These are phyloP conservation scores for Dichomitus squalens DNA, from an alignment of 1,284 basidiomycete genomes.

Conservation along the genomic window DNA sequence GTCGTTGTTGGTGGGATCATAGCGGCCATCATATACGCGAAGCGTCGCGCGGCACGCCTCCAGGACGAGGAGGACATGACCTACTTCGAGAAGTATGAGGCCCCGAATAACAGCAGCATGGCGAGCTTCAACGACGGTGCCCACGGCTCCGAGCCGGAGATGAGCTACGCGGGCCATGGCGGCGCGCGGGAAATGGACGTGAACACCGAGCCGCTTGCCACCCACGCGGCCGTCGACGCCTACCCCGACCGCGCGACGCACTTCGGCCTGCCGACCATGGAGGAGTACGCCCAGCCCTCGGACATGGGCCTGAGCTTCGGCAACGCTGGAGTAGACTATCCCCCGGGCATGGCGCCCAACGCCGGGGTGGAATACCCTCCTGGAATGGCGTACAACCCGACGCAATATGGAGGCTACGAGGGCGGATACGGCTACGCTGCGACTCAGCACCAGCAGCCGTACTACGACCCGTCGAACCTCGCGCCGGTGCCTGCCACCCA, in stretches of 20 bases:
- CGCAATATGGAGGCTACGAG: slow-evolving; percentile 26
- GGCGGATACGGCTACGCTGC: slow-evolving; percentile 14
- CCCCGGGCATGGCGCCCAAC: slow-evolving; percentile 30
- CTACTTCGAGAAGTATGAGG: slow-evolving; percentile 36
- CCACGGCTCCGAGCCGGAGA: slow-evolving; percentile 3
- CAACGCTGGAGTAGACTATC: slow-evolving; percentile 27
- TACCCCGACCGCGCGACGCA: slow-evolving; percentile 38
- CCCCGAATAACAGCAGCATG: slow-evolving; percentile 10
- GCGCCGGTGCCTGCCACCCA: slow-evolving; percentile 20
- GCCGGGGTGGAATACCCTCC: slow-evolving; percentile 9
- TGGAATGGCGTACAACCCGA: slow-evolving; percentile 20
- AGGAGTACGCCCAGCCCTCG: slow-evolving; percentile 25
- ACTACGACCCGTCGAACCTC: slow-evolving; percentile 8
- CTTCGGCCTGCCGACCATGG: slow-evolving; percentile 28
- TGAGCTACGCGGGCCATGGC: slow-evolving; percentile 12
- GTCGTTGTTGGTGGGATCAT: slow-evolving; percentile 25
- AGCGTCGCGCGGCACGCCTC: slow-evolving; percentile 29
- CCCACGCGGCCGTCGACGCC: slow-evolving; percentile 29
- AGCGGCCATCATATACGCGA: slow-evolving; percentile 17
- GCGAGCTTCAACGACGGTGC: neutral
- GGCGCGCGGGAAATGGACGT: slow-evolving; percentile 20
- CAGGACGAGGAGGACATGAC: slow-evolving; percentile 33
- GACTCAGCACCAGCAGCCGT: slow-evolving; percentile 11
- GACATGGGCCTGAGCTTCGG: slow-evolving; percentile 19
- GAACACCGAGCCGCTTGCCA: slow-evolving; percentile 27